These are phyloP conservation scores for Allomyces arbusculus DNA, from an alignment of 192 early-diverging fungal genomes.

Conservation along the genomic window DNA sequence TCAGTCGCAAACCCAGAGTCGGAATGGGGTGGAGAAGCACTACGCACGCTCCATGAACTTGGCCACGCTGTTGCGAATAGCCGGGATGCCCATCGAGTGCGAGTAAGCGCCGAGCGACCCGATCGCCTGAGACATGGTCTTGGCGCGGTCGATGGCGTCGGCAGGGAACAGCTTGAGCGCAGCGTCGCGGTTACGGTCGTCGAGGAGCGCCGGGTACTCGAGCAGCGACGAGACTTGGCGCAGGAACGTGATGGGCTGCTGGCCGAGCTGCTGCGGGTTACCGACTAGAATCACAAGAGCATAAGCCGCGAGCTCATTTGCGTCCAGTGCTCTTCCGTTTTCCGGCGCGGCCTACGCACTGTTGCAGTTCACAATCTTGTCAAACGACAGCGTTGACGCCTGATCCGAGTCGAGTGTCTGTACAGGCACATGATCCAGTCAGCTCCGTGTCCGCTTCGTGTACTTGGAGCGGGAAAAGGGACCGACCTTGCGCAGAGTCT, in stretches of 20 bases:
- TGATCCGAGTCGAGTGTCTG: no score
- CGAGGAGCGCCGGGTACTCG: conserved; percentile 69
- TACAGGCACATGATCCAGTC: no score
- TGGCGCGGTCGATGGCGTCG: conserved; percentile 74
- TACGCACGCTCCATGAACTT: conserved; percentile 48
- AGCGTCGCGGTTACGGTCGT: conserved; percentile 25
- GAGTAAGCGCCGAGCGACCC: conserved; percentile 76
- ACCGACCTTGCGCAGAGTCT: conserved; percentile 39
- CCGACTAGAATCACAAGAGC: conserved; percentile 12
- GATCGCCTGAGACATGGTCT: conserved; percentile 43
- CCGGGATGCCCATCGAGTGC: conserved; percentile 77
- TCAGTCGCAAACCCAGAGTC: no score
- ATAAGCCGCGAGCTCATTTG: no score
- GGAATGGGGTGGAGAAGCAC: no score
- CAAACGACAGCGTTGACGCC: conserved; percentile 32
- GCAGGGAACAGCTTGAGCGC: conserved; percentile 46
- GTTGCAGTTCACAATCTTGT: conserved; percentile 53
- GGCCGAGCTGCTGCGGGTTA: conserved; percentile 74
- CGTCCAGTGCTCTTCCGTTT: no score
- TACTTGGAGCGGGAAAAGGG: no score
- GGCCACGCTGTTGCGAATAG: conserved; percentile 69
- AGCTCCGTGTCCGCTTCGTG: not conserved
- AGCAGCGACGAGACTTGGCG: conserved; percentile 78
- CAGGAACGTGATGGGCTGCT: conserved; percentile 92
- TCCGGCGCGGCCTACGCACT: conserved; percentile 14